Percentiles rank a stretch among this genome's conserved stretches.
These are phyloP conservation scores for Trichoderma simmonsii DNA, from an alignment of 2,329 filamentous ascomycete species.

Conservation along the genomic window DNA sequence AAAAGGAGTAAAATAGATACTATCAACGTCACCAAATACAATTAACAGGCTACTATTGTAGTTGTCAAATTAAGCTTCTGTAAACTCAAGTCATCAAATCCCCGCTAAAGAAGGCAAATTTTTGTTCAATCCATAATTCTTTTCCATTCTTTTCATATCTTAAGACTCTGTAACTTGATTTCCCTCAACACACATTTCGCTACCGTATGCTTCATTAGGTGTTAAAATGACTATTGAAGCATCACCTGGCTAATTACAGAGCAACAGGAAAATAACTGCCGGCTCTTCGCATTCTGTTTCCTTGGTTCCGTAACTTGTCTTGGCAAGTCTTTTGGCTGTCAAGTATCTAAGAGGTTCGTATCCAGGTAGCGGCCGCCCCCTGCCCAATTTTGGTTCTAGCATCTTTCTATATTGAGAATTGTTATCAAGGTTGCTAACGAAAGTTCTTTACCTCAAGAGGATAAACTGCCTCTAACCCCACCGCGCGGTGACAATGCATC, in stretches of 20 bases:
- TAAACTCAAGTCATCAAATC: conserved; percentile 48
- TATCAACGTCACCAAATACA: neutral
- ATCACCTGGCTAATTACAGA: neutral
- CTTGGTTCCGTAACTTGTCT: neutral
- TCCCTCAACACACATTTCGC: neutral
- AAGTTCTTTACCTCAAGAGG: neutral
- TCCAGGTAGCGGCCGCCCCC: neutral
- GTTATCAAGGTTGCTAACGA: neutral
- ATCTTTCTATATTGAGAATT: neutral
- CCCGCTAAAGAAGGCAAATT: conserved; percentile 31
- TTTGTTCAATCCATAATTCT: conserved; percentile 52
- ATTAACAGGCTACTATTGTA: neutral
- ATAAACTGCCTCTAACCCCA: neutral
- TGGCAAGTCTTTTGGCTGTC: neutral
- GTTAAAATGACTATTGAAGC: neutral
- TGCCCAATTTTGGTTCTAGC: neutral
- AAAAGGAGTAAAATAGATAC: neutral
- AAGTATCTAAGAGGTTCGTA: neutral
- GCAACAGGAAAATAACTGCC: neutral
- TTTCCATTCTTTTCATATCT: conserved; percentile 29
- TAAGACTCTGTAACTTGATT: neutral
- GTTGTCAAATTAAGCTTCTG: neutral
- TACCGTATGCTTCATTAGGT: neutral
- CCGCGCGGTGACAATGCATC: neutral
- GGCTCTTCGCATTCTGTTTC: neutral